Evolutionary conservation across 139 green algal species (phyloP), one percentile per base, ranked within the genome.

Genomic region (Eudorina sp.): DNA sequence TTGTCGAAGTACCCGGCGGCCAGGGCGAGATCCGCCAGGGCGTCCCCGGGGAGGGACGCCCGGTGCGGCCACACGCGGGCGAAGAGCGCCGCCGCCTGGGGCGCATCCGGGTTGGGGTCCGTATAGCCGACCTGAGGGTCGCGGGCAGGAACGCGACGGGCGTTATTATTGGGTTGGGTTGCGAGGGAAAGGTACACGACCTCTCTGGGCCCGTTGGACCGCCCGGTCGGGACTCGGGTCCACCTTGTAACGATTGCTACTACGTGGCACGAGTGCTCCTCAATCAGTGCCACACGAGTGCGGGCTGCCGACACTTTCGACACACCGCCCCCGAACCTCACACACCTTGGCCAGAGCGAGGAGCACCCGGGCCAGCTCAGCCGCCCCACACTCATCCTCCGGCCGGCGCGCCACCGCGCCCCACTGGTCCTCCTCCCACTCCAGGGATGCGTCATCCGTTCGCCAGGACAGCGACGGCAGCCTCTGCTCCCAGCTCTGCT

Each of bases 271-370:
- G n/a, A n/a, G n/a, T n/a, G n/a, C n/a, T n/a, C n/a, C n/a, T n/a
- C n/a, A n/a, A n/a, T n/a, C n/a, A n/a, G n/a, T n/a, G n/a, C n/a
- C n/a, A n/a, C n/a, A n/a, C n/a, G n/a, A n/a, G n/a, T n/a, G n/a
- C n/a, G n/a, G n/a, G n/a, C n/a, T 31, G 27, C 29, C 23, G 27
- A 3, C 25, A 5, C 62, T 11, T 4, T 31, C 62, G 27, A 40
- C 27, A 3, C 34, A 9, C 7, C 34, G 34, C 34, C 34, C 34
- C 2, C 9, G 18, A 11, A 31, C 69, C 40, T 16, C 75, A 34
- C 78, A 3, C 27, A 85, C 78, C 78, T 74, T 85, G 0, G 55
- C 78, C 38, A 85, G 78, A 8, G 58, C 40, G 21, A 41, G 38
- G 36, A 85, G 55, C 55, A 58, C 27, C 25, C 58, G 36, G 1